These are phyloP conservation scores for Fusarium luffae DNA, from an alignment of 2,329 filamentous ascomycete species.

Conservation along the genomic window DNA sequence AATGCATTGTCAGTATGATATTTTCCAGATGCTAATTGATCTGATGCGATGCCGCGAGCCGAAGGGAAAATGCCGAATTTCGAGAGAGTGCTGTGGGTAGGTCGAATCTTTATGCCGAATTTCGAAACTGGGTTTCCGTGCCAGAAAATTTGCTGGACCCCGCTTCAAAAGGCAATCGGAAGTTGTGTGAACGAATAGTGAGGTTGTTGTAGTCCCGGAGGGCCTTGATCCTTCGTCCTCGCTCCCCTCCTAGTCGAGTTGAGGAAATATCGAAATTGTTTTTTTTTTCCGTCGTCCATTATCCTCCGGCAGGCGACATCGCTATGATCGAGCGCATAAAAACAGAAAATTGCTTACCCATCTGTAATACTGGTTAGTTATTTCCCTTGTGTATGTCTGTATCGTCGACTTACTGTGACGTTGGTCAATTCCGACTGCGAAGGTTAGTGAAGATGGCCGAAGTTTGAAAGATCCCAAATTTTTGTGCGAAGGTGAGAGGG, in stretches of 20 bases:
- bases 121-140: constrained; percentile 19
- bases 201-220: background rate
- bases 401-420: constrained; percentile 60
- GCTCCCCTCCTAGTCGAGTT: constrained; percentile 6
- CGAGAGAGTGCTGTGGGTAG: constrained; percentile 3
- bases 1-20: constrained; percentile 48
- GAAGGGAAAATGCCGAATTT: constrained; percentile 10
- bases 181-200: background rate
- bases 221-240: constrained; percentile 11
- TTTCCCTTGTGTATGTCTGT: constrained; percentile 47
- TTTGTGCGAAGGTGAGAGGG: constrained; percentile 58
- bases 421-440: constrained; percentile 58
- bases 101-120: constrained; percentile 17
- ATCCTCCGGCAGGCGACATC: constrained; percentile 43
- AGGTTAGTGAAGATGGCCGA: constrained; percentile 54
- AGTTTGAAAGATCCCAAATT: constrained; percentile 54
- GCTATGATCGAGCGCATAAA: constrained; percentile 36
- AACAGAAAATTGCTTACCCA: constrained; percentile 65
- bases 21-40: constrained; percentile 4
- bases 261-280: constrained; percentile 37
- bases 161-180: background rate
- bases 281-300: constrained; percentile 20
- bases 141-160: background rate
- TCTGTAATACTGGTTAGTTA: constrained; percentile 61
- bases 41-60: constrained; percentile 35